Evolutionary conservation across 2,329 filamentous ascomycete species (phyloP).

Genomic region (Fusarium humuli): DNA sequence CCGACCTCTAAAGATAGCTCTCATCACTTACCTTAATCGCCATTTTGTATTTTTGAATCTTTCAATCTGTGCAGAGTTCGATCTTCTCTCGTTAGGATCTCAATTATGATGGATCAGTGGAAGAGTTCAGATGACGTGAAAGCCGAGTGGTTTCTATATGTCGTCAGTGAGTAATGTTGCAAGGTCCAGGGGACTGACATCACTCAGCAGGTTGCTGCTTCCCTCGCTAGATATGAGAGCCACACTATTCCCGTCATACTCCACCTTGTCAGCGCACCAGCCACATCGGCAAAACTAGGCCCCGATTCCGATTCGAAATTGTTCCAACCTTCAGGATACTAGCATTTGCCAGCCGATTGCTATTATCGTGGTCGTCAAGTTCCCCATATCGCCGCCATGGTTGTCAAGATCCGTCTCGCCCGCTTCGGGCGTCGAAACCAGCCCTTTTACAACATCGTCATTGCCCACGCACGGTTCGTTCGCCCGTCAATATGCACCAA

Average conservation of each 20-base stretch:
- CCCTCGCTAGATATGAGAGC: neutral
- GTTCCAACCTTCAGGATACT: slow-evolving; percentile 40
- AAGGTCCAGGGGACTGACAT: slow-evolving; percentile 38
- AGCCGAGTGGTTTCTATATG: slow-evolving; percentile 15
- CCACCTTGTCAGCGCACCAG: slow-evolving; percentile 34
- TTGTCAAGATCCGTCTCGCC: slow-evolving; percentile 91
- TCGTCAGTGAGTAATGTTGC: slow-evolving; percentile 30
- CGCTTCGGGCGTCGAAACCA: slow-evolving; percentile 89
- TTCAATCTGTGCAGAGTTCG: slow-evolving; percentile 1
- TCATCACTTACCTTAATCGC: slow-evolving; percentile 48
- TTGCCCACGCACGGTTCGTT: slow-evolving; percentile 86
- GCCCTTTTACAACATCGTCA: slow-evolving; percentile 98
- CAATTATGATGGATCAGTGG: neutral
- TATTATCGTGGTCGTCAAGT: slow-evolving; percentile 32
- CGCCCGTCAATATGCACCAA: neutral
- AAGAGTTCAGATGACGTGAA: slow-evolving; percentile 15
- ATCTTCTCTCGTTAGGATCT: neutral
- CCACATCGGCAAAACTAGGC: slow-evolving; percentile 53
- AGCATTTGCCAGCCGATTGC: slow-evolving; percentile 5
- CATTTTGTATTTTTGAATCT: slow-evolving; percentile 47
- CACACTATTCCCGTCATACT: slow-evolving; percentile 4
- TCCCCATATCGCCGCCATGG: slow-evolving; percentile 68
- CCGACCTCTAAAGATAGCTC: slow-evolving; percentile 2
- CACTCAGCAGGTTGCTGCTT: slow-evolving; percentile 18
- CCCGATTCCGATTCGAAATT: slow-evolving; percentile 50